Percentiles rank a stretch among this genome's conserved stretches.
Evolutionary conservation across 1,139 yeast species (phyloP).

Genomic region (Ogataea hybrid): DNA sequence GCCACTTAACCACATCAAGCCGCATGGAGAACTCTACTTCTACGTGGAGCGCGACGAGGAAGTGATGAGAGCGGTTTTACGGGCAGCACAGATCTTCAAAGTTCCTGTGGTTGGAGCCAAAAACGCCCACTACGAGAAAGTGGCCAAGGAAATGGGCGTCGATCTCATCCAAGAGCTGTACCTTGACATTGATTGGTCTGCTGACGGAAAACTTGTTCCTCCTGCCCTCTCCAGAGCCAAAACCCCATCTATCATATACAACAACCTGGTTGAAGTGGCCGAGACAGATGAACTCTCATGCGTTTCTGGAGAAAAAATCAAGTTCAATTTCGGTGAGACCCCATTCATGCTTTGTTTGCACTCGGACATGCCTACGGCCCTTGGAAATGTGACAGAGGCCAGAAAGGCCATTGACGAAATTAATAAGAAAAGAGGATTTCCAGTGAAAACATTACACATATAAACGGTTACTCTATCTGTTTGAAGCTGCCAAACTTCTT

Average conservation of each 20-base stretch:
- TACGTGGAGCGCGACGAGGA: slow-evolving; percentile 37
- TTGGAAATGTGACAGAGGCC: slow-evolving; percentile 34
- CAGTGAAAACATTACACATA: slow-evolving; percentile 3
- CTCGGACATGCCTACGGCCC: slow-evolving; percentile 39
- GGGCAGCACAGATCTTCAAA: slow-evolving; percentile 37
- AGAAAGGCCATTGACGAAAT: slow-evolving; percentile 34
- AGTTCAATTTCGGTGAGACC: slow-evolving; percentile 31
- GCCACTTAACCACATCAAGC: slow-evolving; percentile 36
- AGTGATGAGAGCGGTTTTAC: slow-evolving; percentile 36
- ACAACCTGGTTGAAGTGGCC: slow-evolving; percentile 32
- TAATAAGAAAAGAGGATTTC: slow-evolving; percentile 20
- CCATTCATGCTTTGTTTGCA: slow-evolving; percentile 38
- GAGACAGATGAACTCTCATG: slow-evolving; percentile 20
- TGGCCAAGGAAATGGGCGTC: slow-evolving; percentile 34
- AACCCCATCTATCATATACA: slow-evolving; percentile 34
- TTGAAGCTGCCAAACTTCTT: slow-evolving; percentile 8
- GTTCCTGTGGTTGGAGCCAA: slow-evolving; percentile 38
- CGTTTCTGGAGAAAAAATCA: slow-evolving; percentile 26
- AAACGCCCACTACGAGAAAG: slow-evolving; percentile 26
- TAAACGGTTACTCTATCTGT: not conserved
- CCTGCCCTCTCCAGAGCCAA: slow-evolving; percentile 31
- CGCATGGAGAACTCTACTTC: slow-evolving; percentile 40
- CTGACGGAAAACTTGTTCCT: slow-evolving; percentile 33
- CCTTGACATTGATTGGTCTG: slow-evolving; percentile 36
- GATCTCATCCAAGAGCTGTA: slow-evolving; percentile 39